Evolutionary conservation across 2,329 filamentous ascomycete genomes (phyloP), one percentile per base, ranked within the genome.

Genomic region (Trichoderma gracile): DNA sequence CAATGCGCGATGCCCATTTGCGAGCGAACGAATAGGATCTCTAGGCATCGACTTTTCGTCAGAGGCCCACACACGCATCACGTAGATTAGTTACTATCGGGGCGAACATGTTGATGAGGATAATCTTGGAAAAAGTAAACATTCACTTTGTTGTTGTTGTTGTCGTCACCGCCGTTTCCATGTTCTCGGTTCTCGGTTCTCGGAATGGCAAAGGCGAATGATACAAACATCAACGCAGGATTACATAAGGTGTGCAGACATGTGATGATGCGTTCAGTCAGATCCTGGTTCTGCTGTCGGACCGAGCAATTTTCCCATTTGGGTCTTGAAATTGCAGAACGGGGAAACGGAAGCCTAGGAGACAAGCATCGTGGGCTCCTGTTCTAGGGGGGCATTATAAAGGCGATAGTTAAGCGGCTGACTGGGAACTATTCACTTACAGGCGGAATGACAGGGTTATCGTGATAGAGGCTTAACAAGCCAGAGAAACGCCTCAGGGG

Each of bases 31-130:
- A 53, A 61, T 52, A 53, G 58, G 21, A 61, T 25, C 38, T 17
- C 15, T 7, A 14, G 38, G 25, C 47, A 27, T 10, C 38, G 42
- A 33, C n/a, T n/a, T 38, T 21, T 53, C 15, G 30, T 61, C 38
- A 38, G 12, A 19, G 47, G 58, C 58, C 58, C 58, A 61, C 47
- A 61, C 47, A 30, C 40, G 58, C 46, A 25, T 50, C 57, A 43
- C 5, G 17, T 60, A 60, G 33, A 60, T 60, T 50, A 52, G 8
- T 9, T 30, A 30, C 7, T 9, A 30, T 30, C 4, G 3, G 2
- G 27, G 7, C 7, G 2, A 5, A 30, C 5, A 60, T 54, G 30
- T 54, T 54, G 30, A 38, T 50, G 47, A 5, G 33, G 33, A 10
- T 30, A 30, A 9, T 30, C 10, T 4, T 38, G 10, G 10, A 5